Base-by-base conservation (phyloP, 805 yeast genomes). In the Monosporozyma siamensis region DNA sequence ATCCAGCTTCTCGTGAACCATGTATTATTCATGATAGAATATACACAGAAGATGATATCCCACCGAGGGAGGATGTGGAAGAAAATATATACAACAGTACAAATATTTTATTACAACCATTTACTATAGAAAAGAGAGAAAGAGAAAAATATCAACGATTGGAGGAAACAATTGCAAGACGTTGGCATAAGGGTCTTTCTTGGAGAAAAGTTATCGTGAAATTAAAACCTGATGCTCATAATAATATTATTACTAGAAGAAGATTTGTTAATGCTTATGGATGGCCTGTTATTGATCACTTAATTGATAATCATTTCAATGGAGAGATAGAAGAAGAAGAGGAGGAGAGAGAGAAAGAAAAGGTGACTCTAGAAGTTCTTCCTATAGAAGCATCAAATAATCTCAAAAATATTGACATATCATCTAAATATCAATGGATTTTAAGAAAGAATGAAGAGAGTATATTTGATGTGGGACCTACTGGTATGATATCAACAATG, bases 131-230 rank as follows among this genome's bases (percentile, higher is more conserved):
- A 8, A 41, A 41, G 10, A 42, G 42, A 59, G 82, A 41, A 74
- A 75, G 54, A 79, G 84, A 75, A 87, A 82, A 73, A 44, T 79
- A 73, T 17, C 72, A 82, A 75, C 56, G 70, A 8, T 81, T 92
- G 87, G 66, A 90, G 32, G 83, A 84, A 62, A 82, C 80, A 1
- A 82, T 92, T 41, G 98, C 98, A 0, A 67, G 95, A 32, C 77
- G 79, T 38, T 92, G 95, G 82, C 97, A 90, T 56, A 70, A 75
- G 44, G 78, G 75, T 9, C 75, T 87, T 81, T 62, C 76, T 12
- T 90, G 98, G 98, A 68, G 97, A 35, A 90, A 90, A 62, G 95
- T 92, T 3, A 64, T 92, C 22, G 95, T 89, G 1, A 78, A 78
- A 34, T 65, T 92, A 48, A 75, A 78, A 49, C 96, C 97, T 0